Evolutionary conservation across 2,329 filamentous ascomycete species (phyloP), one percentile per base, ranked within the genome.

Genomic region (Penicillium decumbens): DNA sequence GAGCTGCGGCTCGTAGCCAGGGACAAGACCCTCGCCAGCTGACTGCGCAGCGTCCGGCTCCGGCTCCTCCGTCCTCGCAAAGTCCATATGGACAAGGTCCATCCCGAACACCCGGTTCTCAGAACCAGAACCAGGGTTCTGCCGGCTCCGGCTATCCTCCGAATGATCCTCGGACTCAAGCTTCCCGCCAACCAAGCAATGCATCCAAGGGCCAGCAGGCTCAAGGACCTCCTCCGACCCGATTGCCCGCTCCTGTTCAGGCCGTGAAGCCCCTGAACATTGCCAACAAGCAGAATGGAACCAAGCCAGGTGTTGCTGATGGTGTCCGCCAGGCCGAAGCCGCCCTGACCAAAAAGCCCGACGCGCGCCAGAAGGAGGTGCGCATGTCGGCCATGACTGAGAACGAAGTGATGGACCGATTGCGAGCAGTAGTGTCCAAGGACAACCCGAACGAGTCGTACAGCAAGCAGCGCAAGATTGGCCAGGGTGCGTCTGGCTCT

Each of bases 401-500:
- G 73, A 87, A 81, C 57, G 92, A 98, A 70, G 93, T 98, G 49
- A 98, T 98, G 93, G 86, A 89, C 58, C 93, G 90, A 67, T 80
- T 98, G 46, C 88, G 91, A 67, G 89, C 95, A 58, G 92, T 93
- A 6, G 93, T 98, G 1, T 96, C 91, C 55, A 95, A 95, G 70
- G 90, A 95, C 53, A 91, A 95, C 66, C 93, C 93, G 45, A 87
- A 95, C 63, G 78, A 95, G 58, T 95, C 91, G 23, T 98, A 98
- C 76, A 92, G 91, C 65, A 98, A 98, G 77, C 93, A 97, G 74
- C 96, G 96, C 81, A 98, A 98, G 80, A 97, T 98, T 71, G 93
- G 93, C 18, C 93, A 98, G 71, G 93, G 93, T 73, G 93, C 93
- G 48, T 98, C 93, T 54, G 93, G 93, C 50, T 97, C 92, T 20